Evolutionary conservation across 176 grass and related monocot genomes (phyloP), one percentile per base, ranked within the genome.

Genomic region (Cocos nucifera): DNA sequence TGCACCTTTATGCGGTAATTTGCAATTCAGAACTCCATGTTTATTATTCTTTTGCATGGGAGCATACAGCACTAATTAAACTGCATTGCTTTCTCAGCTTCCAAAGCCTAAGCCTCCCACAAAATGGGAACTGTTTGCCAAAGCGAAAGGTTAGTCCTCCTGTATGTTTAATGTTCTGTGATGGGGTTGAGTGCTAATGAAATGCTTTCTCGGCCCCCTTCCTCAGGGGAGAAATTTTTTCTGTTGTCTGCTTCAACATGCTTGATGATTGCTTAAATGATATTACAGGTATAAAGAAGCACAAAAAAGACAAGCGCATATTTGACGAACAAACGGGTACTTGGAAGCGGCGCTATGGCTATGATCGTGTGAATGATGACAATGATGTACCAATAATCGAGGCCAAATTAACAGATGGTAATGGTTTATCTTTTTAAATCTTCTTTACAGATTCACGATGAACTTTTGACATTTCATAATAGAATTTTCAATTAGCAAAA

Each of bases 351-450:
- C 91, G 62, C 15, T 74, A 93, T 65, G 88, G 94, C 28, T 98
- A 93, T 62, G 88, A 98, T 28, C 88, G 94, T 66, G 85, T 74
- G n/a, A 98, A 93, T 77, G 94, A 98, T 73, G 88, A 86, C 49
- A 98, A 62, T 60, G 94, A 89, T 53, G 77, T 93, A 82, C 88
- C 88, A 0, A 98, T 89, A 57, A 63, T 98, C 26, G 85, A 81
- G 50, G 94, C 88, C 10, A 98, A 98, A 74, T 17, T 71, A 6
- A 76, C 94, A 9, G 88, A 85, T 22, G 88, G 82, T 98, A 77
- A 64, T 65, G 30, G 23, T 68, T 67, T 54, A 27, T 3, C 29
- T 6, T 61, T 15, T 19, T 7, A 16, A 44, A 44, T 44, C 35
- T 44, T 44, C 6, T 44, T 44, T 44, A 6, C 35, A 44, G 8